Conservation (phyloP, 352 stramenopile species). For the Phytophthora crassamura region DNA sequence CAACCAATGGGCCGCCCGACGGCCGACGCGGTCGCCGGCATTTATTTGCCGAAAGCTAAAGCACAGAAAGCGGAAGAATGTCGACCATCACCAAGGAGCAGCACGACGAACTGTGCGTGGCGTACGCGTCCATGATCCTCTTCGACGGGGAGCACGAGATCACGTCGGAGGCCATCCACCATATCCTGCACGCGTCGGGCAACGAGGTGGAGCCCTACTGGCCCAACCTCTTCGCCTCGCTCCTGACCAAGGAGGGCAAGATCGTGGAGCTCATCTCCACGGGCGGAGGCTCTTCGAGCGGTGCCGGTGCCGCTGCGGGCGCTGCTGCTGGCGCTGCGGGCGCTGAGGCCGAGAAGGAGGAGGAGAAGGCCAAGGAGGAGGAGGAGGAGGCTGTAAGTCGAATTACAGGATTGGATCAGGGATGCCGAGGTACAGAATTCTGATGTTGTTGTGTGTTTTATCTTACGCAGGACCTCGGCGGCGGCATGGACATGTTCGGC, state of each 20-base stretch:
- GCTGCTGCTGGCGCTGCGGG: slow-evolving; percentile 43
- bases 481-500: slow-evolving; percentile 80
- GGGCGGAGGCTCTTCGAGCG: slow-evolving; percentile 56
- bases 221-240: slow-evolving; percentile 73
- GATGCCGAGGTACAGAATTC: slow-evolving; percentile 11
- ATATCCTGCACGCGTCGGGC: slow-evolving; percentile 73
- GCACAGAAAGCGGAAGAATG: slow-evolving; percentile 65
- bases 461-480: slow-evolving; percentile 55
- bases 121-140: slow-evolving; percentile 86
- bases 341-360: slow-evolving; percentile 59
- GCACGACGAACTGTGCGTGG: slow-evolving; percentile 86
- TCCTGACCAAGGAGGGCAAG: slow-evolving; percentile 83
- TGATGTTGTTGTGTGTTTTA: slow-evolving; percentile 11
- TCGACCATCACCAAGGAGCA: slow-evolving; percentile 85
- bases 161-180: slow-evolving; percentile 70
- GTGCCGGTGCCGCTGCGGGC: slow-evolving; percentile 44
- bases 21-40: slow-evolving; percentile 9
- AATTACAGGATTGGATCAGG: neutral
- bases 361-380: slow-evolving; percentile 68
- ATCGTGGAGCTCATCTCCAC: slow-evolving; percentile 81
- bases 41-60: slow-evolving; percentile 62
- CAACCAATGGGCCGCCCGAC: slow-evolving; percentile 40
- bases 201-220: slow-evolving; percentile 91
- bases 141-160: slow-evolving; percentile 88
- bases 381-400: slow-evolving; percentile 69